Evolutionary conservation across 164 flowering plant genomes (phyloP).

Genomic region (Litsea cubeba): DNA sequence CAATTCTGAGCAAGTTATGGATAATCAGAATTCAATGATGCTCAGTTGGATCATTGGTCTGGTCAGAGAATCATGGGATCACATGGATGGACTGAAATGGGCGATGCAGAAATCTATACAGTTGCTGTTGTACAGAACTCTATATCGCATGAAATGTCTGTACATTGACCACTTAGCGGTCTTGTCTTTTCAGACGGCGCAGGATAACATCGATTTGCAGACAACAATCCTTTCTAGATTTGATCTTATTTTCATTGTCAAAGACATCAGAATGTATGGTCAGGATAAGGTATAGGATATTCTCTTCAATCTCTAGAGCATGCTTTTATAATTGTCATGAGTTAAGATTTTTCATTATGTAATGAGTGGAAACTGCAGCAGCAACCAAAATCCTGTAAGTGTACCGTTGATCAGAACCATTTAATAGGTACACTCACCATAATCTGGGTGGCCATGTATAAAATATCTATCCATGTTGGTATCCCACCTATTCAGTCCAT

Average conservation of each 20-base stretch:
- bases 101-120: not conserved
- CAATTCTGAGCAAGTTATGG: not conserved
- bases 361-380: not conserved
- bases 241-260: constrained; percentile 94
- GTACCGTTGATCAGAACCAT: not conserved
- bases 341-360: not conserved
- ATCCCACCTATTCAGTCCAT: not conserved
- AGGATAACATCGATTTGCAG: constrained; percentile 97
- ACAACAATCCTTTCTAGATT: constrained; percentile 98
- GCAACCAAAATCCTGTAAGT: not conserved
- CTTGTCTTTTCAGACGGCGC: constrained; percentile 67
- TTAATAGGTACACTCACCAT: not conserved
- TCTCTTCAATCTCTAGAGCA: not conserved
- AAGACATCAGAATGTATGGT: constrained; percentile 78
- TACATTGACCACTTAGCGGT: not conserved
- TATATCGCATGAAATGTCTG: not conserved
- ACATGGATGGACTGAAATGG: not conserved
- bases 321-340: not conserved
- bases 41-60: not conserved
- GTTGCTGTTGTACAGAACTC: not conserved
- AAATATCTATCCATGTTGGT: not conserved
- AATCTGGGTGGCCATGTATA: not conserved
- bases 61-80: not conserved
- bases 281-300: constrained; percentile 79
- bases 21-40: not conserved